Evolutionary conservation across 768 basidiomycete genomes (phyloP).

Genomic region (Hygrophorus pudorinus): DNA sequence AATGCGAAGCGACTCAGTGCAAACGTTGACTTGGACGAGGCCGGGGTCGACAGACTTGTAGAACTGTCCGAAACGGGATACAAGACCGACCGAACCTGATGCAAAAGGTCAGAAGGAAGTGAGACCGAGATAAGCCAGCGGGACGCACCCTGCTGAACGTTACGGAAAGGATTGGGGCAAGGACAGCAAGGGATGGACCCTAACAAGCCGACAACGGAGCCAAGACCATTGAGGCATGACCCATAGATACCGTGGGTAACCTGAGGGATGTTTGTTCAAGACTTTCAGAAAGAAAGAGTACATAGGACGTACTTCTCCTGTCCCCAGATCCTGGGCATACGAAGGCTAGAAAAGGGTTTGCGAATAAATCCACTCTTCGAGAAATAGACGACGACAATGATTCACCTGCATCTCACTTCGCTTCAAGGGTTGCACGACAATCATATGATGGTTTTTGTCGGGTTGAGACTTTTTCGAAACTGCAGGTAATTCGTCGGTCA

Average conservation of each 20-base stretch:
- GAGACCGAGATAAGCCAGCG: slow-evolving; percentile 1
- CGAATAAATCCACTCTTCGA: neutral
- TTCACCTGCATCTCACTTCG: slow-evolving; percentile 79
- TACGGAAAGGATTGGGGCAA: slow-evolving; percentile 75
- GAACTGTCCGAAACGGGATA: slow-evolving; percentile 92
- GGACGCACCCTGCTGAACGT: slow-evolving; percentile 68
- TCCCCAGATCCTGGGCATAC: slow-evolving; percentile 85
- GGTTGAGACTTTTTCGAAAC: slow-evolving; percentile 22
- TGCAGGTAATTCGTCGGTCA: slow-evolving; percentile 48
- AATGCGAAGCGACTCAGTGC: slow-evolving; percentile 76
- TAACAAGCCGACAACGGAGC: slow-evolving; percentile 49
- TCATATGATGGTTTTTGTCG: slow-evolving; percentile 33
- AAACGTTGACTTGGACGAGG: slow-evolving; percentile 86
- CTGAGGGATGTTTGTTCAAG: slow-evolving; percentile 13
- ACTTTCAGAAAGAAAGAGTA: neutral
- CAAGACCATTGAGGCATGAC: slow-evolving; percentile 62
- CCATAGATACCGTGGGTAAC: slow-evolving; percentile 86
- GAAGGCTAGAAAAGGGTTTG: slow-evolving; percentile 49
- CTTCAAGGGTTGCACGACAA: slow-evolving; percentile 79
- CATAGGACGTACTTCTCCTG: slow-evolving; percentile 33
- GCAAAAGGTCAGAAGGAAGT: slow-evolving; percentile 14
- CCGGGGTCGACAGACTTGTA: slow-evolving; percentile 95
- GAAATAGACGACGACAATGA: neutral
- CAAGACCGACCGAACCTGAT: slow-evolving; percentile 78
- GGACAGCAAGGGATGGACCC: slow-evolving; percentile 84